phyloP scores from a whole-genome alignment of 805 yeast genomes.

The Spathaspora hagerdaliae region DNA sequence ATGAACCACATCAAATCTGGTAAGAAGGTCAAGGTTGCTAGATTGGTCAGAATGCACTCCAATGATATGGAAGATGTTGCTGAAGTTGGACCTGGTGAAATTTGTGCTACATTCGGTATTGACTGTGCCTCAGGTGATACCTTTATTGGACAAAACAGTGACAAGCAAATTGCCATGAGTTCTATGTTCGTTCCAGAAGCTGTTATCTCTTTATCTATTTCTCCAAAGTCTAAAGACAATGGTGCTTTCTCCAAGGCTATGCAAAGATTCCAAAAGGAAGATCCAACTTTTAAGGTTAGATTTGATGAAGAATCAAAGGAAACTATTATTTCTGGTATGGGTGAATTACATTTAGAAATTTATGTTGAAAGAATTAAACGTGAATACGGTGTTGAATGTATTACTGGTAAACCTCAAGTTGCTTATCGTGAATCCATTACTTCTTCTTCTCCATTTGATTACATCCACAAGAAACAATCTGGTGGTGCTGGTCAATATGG shows the following conservation, averaged over 20 bases:
- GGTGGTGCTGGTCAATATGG: constrained; percentile 99
- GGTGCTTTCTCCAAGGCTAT: constrained; percentile 92
- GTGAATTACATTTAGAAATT: constrained; percentile 94
- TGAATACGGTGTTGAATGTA: constrained; percentile 93
- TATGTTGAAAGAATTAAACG: constrained; percentile 98
- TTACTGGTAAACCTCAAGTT: constrained; percentile 96
- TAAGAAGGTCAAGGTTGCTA: constrained; percentile 86
- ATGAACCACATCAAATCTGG: constrained; percentile 89
- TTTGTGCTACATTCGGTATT: constrained; percentile 98
- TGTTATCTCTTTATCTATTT: constrained; percentile 87
- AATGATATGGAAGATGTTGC: constrained; percentile 98
- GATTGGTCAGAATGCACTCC: constrained; percentile 97
- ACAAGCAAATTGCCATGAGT: constrained; percentile 80
- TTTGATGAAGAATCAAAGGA: constrained; percentile 90
- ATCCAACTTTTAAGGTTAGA: constrained; percentile 94
- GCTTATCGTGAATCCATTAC: constrained; percentile 94
- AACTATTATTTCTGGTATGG: constrained; percentile 96
- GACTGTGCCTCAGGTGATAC: constrained; percentile 99
- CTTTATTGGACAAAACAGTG: constrained; percentile 71
- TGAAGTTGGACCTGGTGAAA: constrained; percentile 96
- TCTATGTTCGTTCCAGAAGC: constrained; percentile 99
- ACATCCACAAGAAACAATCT: constrained; percentile 94
- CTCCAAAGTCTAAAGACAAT: constrained; percentile 84
- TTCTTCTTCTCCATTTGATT: constrained; percentile 72
- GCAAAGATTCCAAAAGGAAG: constrained; percentile 97